These are phyloP conservation scores for Actinomortierella wolfii DNA, from an alignment of 371 early-diverging fungal genomes.

Conservation along the genomic window DNA sequence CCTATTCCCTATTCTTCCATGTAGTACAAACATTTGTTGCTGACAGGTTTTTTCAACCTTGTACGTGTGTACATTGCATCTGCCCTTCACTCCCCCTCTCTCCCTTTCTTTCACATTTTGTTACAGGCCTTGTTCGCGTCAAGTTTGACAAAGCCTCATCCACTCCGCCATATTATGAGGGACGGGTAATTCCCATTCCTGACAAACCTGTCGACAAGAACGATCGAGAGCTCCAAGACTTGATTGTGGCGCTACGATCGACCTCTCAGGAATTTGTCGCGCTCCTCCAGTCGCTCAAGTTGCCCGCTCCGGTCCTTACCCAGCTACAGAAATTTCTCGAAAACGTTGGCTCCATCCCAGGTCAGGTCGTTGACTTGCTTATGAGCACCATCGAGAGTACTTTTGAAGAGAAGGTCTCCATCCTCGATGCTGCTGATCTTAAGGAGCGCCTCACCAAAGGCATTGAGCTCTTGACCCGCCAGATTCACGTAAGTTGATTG, in stretches of 20 bases:
- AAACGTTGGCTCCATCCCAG: constrained; percentile 54
- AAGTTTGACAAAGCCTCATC: constrained; percentile 32
- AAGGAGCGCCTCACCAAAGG: constrained; percentile 64
- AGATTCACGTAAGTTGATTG: constrained; percentile 66
- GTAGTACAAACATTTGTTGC: no score
- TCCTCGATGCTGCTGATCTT: constrained; percentile 61
- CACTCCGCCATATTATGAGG: constrained; percentile 21
- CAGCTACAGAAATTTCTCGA: constrained; percentile 73
- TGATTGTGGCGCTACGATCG: constrained; percentile 62
- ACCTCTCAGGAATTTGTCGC: constrained; percentile 62
- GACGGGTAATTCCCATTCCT: constrained; percentile 23
- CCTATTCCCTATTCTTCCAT: no score
- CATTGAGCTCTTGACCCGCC: constrained; percentile 72
- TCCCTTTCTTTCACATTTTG: background rate
- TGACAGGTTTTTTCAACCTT: no score
- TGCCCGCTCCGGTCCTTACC: constrained; percentile 66
- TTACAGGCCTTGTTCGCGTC: constrained; percentile 30
- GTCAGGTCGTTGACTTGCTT: constrained; percentile 73
- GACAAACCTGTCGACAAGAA: constrained; percentile 50
- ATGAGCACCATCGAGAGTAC: constrained; percentile 75
- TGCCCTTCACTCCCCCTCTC: background rate
- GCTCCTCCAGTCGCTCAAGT: constrained; percentile 69
- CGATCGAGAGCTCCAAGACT: constrained; percentile 57
- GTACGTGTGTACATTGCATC: no score
- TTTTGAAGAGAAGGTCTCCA: constrained; percentile 72